Conservation (phyloP, 2,329 filamentous ascomycete species). For the Fusarium robinianum region DNA sequence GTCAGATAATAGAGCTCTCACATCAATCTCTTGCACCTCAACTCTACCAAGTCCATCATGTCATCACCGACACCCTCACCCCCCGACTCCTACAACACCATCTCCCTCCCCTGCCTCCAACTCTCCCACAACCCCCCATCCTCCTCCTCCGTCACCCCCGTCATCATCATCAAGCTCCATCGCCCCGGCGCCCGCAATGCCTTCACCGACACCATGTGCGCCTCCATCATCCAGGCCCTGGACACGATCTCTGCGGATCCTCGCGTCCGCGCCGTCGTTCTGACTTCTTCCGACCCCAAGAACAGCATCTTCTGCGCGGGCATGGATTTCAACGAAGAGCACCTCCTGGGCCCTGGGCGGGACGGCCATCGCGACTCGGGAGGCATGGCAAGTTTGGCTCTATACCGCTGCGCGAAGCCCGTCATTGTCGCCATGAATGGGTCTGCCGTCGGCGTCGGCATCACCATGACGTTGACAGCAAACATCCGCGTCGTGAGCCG, state of each 20-base stretch:
- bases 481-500: constrained; percentile 58
- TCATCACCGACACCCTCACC: constrained; percentile 25
- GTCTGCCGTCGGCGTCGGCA: constrained; percentile 62
- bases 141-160: constrained; percentile 60
- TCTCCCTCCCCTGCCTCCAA: constrained; percentile 50
- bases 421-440: constrained; percentile 64
- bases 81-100: constrained; percentile 47
- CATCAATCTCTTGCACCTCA: neutral
- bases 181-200: constrained; percentile 70
- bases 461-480: constrained; percentile 64
- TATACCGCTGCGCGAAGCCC: constrained; percentile 62
- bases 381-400: constrained; percentile 58
- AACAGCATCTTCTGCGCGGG: constrained; percentile 62
- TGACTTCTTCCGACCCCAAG: constrained; percentile 55
- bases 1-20: no score
- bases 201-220: constrained; percentile 67
- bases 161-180: constrained; percentile 66
- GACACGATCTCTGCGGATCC: constrained; percentile 55
- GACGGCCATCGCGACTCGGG: constrained; percentile 54
- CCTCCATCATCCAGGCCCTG: constrained; percentile 61
- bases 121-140: constrained; percentile 54
- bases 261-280: constrained; percentile 58
- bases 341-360: constrained; percentile 30
- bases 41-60: constrained; percentile 26
- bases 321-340: constrained; percentile 55